Base-by-base conservation (phyloP, 2,329 filamentous ascomycete species). In the Fusarium mexicanum region DNA sequence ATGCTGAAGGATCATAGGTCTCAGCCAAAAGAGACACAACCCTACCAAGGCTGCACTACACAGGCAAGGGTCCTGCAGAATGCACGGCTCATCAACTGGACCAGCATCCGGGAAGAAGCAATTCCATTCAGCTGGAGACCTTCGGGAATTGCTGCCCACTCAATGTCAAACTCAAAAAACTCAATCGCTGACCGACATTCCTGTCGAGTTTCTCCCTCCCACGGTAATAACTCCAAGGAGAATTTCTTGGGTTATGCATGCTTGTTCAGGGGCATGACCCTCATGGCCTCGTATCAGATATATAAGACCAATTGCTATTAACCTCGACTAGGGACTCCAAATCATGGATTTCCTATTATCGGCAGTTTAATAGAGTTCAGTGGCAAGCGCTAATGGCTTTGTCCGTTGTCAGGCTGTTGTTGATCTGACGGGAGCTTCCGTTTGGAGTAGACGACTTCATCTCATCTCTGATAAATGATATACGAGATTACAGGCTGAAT, bases 381-480 rank as follows among this genome's bases (percentile, higher is more conserved):
- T 58, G 46, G 37, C 58, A 54, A 50, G 53, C 71, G 62, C 71
- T 55, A 73, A 54, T 50, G 41, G 46, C 29, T 24, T 35, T 44
- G 33, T 51, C 44, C 46, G 68, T 64, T 68, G 58, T 64, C 48
- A 72, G 50, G 51, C 35, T 43, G 35, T 38, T 60, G 68, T 38
- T 60, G 68, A 69, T 72, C 68, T 53, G 31, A 64, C 71, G 67
- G 71, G 58, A 69, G 71, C 71, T 74, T 74, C 71, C 71, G 65
- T 35, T 44, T 50, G 29, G n/a, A 54, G 46, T 53, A 41, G 11
- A 54, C 43, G 51, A 18, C 51, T 24, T 46, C 31, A 58, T 53
- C 48, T 57, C 44, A 37, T 50, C 20, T 43, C 59, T 43, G 48
- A n/a, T 41, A 35, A 61, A 37, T 57, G n/a, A 6, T 29, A 22